These are phyloP conservation scores for Pichia eremophila DNA, from an alignment of 805 yeast species.

Conservation along the genomic window DNA sequence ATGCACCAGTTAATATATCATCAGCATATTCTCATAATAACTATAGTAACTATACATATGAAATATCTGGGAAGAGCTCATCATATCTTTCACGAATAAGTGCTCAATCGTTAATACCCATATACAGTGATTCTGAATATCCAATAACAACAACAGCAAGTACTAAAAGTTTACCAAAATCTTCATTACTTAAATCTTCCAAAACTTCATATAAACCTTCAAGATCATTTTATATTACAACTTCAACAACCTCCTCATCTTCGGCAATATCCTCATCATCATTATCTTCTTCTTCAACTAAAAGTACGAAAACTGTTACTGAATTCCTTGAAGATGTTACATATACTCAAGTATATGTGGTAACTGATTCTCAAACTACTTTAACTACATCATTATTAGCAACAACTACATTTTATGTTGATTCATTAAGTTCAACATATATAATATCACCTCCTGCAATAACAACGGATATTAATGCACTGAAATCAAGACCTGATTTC, in stretches of 20 bases:
- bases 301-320: conserved; percentile 12
- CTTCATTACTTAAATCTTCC: neutral
- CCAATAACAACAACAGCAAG: neutral
- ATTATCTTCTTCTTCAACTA: neutral
- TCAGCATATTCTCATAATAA: neutral
- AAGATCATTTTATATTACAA: neutral
- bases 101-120: neutral
- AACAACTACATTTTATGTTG: conserved; percentile 13
- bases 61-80: neutral
- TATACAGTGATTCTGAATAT: neutral
- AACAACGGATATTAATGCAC: conserved; percentile 20
- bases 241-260: neutral
- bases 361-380: conserved; percentile 22
- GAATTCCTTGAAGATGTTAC: conserved; percentile 10
- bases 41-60: neutral
- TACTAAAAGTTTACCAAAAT: no score
- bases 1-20: neutral
- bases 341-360: conserved; percentile 23
- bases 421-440: conserved; percentile 9
- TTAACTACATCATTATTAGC: conserved; percentile 17
- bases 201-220: neutral
- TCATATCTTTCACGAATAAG: neutral
- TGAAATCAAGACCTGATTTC: conserved; percentile 9
- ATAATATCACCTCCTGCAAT: conserved; percentile 16
- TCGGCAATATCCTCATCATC: neutral